Base-by-base conservation (phyloP, 208 protist genomes). In the Leishmania lainsoni region DNA sequence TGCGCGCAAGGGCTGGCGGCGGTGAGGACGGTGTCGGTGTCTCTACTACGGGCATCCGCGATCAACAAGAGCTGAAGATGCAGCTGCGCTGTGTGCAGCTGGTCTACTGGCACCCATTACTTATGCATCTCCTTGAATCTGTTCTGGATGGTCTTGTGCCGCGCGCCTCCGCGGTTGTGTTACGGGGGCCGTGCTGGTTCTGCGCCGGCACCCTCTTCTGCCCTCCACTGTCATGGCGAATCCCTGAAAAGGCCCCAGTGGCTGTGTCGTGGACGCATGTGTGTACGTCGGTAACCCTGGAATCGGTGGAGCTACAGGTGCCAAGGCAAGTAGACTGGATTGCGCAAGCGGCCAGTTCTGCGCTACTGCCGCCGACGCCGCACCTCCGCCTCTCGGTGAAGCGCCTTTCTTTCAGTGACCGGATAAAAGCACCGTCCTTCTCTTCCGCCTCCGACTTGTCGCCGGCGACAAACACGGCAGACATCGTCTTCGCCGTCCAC, bases 101-200 rank as follows among this genome's bases (percentile, higher is more conserved):
- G 2, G 66, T 86, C 48, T 86, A 82, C 73, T 80, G 74, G 82
- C 78, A 86, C 29, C 82, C 82, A 14, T 66, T 86, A 0, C 49
- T 86, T 35, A 51, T 80, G 74, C 63, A 82, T 51, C 26, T 86
- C 32, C 51, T 86, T 39, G 54, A 75, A 42, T 12, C 29, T 6
- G 17, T 82, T 17, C 76, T 54, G 42, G 78, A 86, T 3, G 82
- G 51, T 49, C 77, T 86, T 14, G 45, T 79, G 66, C 58, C 42
- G 4, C 77, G 82, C n/a, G 78, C 77, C 49, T 35, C 9, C 5
- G 80, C 82, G 35, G 20, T 86, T 17, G 76, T 77, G 35, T 35
- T 14, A 12, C 82, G 82, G 45, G 82, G 76, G 32, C 78, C 82
- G 54, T 86, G 82, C 61, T 81, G 77, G 82, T 86, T 81, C n/a